phyloP scores from a whole-genome alignment of 2,329 filamentous ascomycete species.

The Penicillium sp. region DNA sequence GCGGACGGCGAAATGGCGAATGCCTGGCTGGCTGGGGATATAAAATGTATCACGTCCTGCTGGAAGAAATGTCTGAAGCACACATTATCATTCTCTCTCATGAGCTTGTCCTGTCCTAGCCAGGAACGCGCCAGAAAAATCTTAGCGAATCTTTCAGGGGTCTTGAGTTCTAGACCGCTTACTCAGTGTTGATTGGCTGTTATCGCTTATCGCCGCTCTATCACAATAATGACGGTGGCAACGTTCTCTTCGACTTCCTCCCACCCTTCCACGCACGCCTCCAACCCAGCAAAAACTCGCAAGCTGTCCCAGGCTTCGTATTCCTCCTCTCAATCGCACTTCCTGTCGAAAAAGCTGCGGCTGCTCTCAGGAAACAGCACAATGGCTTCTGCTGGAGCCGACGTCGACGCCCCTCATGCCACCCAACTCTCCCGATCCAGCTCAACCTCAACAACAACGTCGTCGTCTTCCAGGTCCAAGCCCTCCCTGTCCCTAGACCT shows the following conservation, averaged over 20 bases:
- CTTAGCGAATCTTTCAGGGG: no score
- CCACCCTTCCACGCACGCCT: not conserved
- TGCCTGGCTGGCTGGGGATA: no score
- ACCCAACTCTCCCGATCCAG: conserved; percentile 22
- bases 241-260: not conserved
- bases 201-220: conserved; percentile 4
- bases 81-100: no score
- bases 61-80: not conserved
- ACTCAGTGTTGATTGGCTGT: not conserved
- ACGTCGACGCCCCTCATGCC: conserved; percentile 17
- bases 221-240: conserved; percentile 12
- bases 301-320: not conserved
- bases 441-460: conserved; percentile 22
- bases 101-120: not conserved
- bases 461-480: conserved; percentile 26
- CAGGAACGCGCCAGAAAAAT: not conserved
- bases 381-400: conserved; percentile 17
- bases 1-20: no score
- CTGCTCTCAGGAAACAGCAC: conserved; percentile 8
- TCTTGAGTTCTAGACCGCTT: no score
- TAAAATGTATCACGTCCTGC: not conserved
- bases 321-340: not conserved
- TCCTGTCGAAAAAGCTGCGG: conserved; percentile 1
- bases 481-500: conserved; percentile 45
- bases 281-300: conserved; percentile 6